A percentile compares a stretch with the other conserved stretches of the same genome.
phyloP scores from a whole-genome alignment of 108 stramenopile genomes.

The Fistulifera solaris region DNA sequence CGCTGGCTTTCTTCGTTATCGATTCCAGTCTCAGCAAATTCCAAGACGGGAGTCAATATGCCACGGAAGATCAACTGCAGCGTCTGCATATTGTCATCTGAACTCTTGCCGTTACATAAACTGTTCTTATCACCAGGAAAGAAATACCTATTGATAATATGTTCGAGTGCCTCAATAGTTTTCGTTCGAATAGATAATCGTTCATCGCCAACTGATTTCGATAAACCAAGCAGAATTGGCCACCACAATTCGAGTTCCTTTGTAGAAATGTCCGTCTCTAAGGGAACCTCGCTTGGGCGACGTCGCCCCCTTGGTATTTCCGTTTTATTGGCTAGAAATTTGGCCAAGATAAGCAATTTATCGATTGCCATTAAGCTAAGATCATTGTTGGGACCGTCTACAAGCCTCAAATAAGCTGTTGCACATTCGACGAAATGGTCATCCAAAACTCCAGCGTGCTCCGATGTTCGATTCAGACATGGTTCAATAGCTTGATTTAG shows the following conservation, averaged over 20 bases:
- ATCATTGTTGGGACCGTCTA: constrained; percentile 73
- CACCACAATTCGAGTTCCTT: constrained; percentile 88
- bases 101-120: constrained; percentile 7
- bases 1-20: constrained; percentile 4
- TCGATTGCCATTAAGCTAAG: constrained; percentile 73
- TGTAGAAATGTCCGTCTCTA: constrained; percentile 15
- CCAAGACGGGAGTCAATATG: constrained; percentile 73
- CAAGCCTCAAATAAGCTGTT: constrained; percentile 78
- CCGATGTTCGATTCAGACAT: constrained; percentile 20
- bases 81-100: constrained; percentile 56
- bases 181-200: constrained; percentile 54
- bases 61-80: constrained; percentile 75
- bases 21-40: constrained; percentile 45
- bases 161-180: constrained; percentile 46
- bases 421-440: constrained; percentile 91
- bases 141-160: constrained; percentile 63
- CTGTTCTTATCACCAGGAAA: constrained; percentile 16
- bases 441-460: constrained; percentile 16
- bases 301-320: neutral
- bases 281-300: neutral
- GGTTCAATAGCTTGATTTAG: constrained; percentile 45
- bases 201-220: constrained; percentile 73
- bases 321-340: constrained; percentile 37
- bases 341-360: constrained; percentile 35
- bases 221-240: constrained; percentile 91